Base-by-base conservation (phyloP, 306 rosid genomes). In the Prunus kanzakura region DNA sequence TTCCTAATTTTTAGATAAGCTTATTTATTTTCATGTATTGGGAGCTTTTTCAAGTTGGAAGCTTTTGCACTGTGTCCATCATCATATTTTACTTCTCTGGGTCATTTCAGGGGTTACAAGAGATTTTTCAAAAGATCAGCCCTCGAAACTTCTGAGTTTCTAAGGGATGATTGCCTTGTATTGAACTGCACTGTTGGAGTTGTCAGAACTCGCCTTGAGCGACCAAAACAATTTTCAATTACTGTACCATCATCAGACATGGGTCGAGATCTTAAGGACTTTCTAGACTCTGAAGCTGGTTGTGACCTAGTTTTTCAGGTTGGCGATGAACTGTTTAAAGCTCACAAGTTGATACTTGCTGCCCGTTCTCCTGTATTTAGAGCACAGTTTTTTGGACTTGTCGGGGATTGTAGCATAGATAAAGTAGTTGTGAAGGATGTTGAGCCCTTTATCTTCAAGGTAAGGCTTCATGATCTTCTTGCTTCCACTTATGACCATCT, bases 141-240 rank as follows among this genome's bases (percentile, higher is more conserved):
- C 7, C 81, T 93, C 50, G 98, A 93, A 76, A 81, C 67, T 35
- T 93, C 98, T 0, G 98, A 93, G 71, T 93, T 80, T 84, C 86
- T 93, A 76, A 91, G 91, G 90, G 85, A 91, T 82, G 97, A 93
- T 87, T 93, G 96, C 83, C 93, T 93, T 69, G 78, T 89, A 58
- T 88, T 93, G 90, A 88, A 88, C 60, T 93, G 98, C 79, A 93
- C 97, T 76, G 98, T 93, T 83, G 98, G 98, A 80, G 98, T 93
- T 67, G 98, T 93, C 45, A 86, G 88, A 82, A 91, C 91, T 56
- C 96, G 88, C 72, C 89, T 89, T 52, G 91, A 91, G 80, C 87
- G 87, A 29, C 82, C 91, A 19, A 91, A 87, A 79, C 83, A 82
- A 22, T 86, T 84, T 63, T 72, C 87, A 14, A 75, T 86, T 73